Conservation (phyloP, 345 rosid genomes). For the Camelina laxa region DNA sequence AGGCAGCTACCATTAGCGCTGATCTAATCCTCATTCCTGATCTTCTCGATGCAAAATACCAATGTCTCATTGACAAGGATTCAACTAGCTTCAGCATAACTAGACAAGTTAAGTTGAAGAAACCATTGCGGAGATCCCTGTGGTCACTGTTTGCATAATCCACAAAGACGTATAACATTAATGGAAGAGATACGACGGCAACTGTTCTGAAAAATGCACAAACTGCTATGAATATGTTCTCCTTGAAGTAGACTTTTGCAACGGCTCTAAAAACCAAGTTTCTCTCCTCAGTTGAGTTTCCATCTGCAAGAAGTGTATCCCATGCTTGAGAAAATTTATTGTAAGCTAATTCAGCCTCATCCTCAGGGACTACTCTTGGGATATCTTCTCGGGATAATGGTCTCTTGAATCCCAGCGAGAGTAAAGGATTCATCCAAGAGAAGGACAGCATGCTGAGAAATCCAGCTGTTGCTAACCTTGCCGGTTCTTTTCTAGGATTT, state of each 20-base stretch:
- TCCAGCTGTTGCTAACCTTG: conserved; percentile 50
- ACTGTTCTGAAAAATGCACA: conserved; percentile 59
- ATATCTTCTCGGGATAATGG: conserved; percentile 64
- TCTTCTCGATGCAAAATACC: conserved; percentile 67
- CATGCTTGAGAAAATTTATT: conserved; percentile 59
- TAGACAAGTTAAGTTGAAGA: conserved; percentile 57
- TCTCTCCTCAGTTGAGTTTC: conserved; percentile 29
- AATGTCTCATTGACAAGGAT: conserved; percentile 74
- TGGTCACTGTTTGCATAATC: conserved; percentile 54
- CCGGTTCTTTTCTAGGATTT: conserved; percentile 33
- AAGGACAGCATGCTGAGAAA: conserved; percentile 59
- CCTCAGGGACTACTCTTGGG: conserved; percentile 58
- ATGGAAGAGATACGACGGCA: conserved; percentile 59
- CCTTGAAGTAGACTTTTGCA: conserved; percentile 56
- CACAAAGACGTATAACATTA: conserved; percentile 67
- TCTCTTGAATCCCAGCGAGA: conserved; percentile 58
- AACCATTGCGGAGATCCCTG: conserved; percentile 51
- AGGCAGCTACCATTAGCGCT: conserved; percentile 69
- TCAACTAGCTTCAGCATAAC: conserved; percentile 58
- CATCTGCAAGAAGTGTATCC: conserved; percentile 48
- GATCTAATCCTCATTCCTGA: conserved; percentile 81
- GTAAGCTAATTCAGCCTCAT: conserved; percentile 64
- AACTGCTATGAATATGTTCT: conserved; percentile 53
- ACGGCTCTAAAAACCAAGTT: conserved; percentile 61
- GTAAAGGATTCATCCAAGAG: conserved; percentile 73